These are phyloP conservation scores for Trichophaea hybrida DNA, from an alignment of 2,329 filamentous ascomycete species.

Conservation along the genomic window DNA sequence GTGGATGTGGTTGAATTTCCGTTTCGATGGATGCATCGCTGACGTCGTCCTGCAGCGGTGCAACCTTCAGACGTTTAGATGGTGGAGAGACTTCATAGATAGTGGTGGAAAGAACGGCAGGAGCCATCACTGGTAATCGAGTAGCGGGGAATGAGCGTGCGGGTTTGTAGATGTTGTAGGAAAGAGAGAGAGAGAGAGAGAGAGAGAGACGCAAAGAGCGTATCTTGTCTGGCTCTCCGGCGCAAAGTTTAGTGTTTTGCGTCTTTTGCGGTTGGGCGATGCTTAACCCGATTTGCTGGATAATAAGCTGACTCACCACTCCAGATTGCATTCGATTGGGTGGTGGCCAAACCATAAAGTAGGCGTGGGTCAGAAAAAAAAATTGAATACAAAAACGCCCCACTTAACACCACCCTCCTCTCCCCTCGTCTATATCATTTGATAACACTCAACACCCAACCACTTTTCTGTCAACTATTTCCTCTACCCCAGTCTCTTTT, in stretches of 20 bases:
- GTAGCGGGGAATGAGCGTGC: too few relatives aligned
- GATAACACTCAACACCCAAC: background rate
- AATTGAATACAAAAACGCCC: background rate
- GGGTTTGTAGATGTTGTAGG: too few relatives aligned
- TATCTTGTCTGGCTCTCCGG: too few relatives aligned
- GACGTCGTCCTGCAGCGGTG: constrained; percentile 5
- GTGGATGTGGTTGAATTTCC: constrained; percentile 56
- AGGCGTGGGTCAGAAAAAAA: background rate
- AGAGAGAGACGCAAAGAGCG: too few relatives aligned
- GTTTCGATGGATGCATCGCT: background rate
- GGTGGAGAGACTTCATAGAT: background rate
- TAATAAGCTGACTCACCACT: too few relatives aligned
- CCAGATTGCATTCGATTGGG: too few relatives aligned
- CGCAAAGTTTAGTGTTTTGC: too few relatives aligned
- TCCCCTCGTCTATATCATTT: background rate
- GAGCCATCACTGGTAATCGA: background rate
- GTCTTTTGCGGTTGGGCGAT: too few relatives aligned
- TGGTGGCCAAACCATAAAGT: too few relatives aligned
- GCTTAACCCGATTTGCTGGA: too few relatives aligned
- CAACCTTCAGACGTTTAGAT: constrained; percentile 13
- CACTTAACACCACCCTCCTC: background rate
- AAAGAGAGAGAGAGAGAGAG: too few relatives aligned
- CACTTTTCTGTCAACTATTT: background rate
- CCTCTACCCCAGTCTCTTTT: background rate
- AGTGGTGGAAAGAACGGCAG: background rate